These are phyloP conservation scores for Cardamine resedifolia DNA, from an alignment of 345 rosid genomes.

Conservation along the genomic window DNA sequence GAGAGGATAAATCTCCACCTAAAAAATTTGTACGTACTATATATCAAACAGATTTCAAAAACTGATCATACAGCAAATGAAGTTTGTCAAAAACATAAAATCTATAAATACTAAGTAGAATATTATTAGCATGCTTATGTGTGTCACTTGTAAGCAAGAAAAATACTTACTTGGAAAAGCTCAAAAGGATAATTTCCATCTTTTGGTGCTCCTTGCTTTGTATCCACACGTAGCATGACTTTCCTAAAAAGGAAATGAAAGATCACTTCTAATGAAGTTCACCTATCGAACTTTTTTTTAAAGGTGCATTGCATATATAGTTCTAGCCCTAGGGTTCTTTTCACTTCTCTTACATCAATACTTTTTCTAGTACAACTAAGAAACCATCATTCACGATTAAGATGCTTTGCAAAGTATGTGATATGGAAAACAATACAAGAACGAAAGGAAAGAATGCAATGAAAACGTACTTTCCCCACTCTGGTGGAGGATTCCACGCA, in stretches of 20 bases:
- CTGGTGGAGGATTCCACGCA: slow-evolving; percentile 96
- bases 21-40: slow-evolving; percentile 18
- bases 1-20: slow-evolving; percentile 97
- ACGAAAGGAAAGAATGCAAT: neutral
- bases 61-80: neutral
- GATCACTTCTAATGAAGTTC: neutral
- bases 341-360: slow-evolving; percentile 21
- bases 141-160: too few relatives aligned
- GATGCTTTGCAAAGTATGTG: neutral
- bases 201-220: slow-evolving; percentile 91
- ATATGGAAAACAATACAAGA: neutral
- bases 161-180: slow-evolving; percentile 70
- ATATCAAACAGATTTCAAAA: too few relatives aligned
- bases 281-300: neutral
- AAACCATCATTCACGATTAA: too few relatives aligned
- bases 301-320: too few relatives aligned
- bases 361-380: slow-evolving; percentile 98
- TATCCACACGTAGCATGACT: slow-evolving; percentile 88
- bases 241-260: slow-evolving; percentile 52
- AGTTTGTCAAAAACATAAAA: too few relatives aligned
- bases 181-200: slow-evolving; percentile 88
- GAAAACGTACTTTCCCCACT: slow-evolving; percentile 88
- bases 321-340: too few relatives aligned
- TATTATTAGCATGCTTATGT: too few relatives aligned
- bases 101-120: too few relatives aligned